A percentile compares a stretch with the other conserved stretches of the same genome.
Evolutionary conservation across 148 eudicot genomes (phyloP).

Genomic region (Rhododendron kiyosumense): DNA sequence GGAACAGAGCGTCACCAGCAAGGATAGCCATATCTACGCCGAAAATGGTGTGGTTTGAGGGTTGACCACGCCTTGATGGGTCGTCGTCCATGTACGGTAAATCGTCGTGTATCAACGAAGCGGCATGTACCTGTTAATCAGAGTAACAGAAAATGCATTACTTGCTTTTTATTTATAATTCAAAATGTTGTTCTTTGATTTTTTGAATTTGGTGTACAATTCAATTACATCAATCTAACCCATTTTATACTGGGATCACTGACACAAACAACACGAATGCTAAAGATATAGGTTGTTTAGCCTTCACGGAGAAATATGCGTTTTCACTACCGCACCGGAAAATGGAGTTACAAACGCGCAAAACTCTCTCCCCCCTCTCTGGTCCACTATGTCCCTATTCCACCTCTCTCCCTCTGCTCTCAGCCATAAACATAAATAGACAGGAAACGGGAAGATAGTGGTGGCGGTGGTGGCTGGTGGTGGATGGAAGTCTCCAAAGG

Average conservation of each 20-base stretch:
- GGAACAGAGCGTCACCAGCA: conserved; percentile 90
- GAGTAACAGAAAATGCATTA: not conserved
- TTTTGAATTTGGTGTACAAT: not conserved
- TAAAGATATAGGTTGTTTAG: too few relatives aligned
- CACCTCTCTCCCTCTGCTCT: not conserved
- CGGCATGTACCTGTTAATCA: conserved; percentile 69
- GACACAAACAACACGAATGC: not conserved
- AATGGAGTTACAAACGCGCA: too few relatives aligned
- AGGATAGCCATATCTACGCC: conserved; percentile 91
- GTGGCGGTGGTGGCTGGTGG: too few relatives aligned
- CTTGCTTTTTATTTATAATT: not conserved
- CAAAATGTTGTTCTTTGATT: not conserved
- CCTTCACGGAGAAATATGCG: too few relatives aligned
- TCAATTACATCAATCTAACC: not conserved
- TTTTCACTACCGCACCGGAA: too few relatives aligned
- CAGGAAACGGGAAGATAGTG: not conserved
- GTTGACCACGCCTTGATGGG: conserved; percentile 70
- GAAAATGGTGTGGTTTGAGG: conserved; percentile 75
- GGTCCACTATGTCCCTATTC: too few relatives aligned
- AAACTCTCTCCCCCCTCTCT: too few relatives aligned
- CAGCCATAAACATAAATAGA: not conserved
- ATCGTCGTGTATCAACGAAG: conserved; percentile 87
- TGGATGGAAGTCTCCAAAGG: not conserved
- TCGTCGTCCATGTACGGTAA: conserved; percentile 96
- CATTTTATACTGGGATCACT: not conserved